Evolutionary conservation across 768 basidiomycete species (phyloP), one percentile per base, ranked within the genome.

Genomic region (Lactarius akahatsu): DNA sequence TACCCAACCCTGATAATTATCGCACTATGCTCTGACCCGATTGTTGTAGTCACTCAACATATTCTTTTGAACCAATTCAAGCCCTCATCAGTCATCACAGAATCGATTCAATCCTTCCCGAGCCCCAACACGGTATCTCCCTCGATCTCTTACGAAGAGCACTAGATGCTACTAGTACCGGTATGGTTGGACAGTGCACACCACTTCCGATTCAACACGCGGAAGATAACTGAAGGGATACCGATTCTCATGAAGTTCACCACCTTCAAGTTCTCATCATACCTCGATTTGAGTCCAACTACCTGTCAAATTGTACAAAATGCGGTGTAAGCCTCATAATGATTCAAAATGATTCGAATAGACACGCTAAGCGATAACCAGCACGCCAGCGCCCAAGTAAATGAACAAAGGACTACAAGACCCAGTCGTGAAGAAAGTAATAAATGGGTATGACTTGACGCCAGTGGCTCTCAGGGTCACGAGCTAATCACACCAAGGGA

Each of bases 21-120:
- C 32, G 32, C 32, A 32, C 23, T 52, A 11, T 20, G 38, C 38
- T 23, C 50, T 30, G 10, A n/a, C 50, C 9, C 26, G 11, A 32
- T 36, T 50, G 26, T 32, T 20, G 8, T 74, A 91, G 90, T 47
- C 81, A 85, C 71, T 90, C 86, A 59, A 90, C 87, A 32, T 93
- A 94, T 75, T 78, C 79, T 0, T 92, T 92, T 74, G 91, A 90
- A 2, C 88, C 89, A 0, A 61, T 76, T 28, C 83, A 83, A 0
- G 91, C 89, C 6, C 80, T 86, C 50, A 86, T 94, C 62, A 76
- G 85, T 57, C 71, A 79, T 57, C 91, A 94, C 72, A 78, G 78
- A 57, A 79, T 94, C 58, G 84, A 92, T 72, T 87, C 87, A n/a
- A 92, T 93, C 57, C 83, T 86, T 55, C 91, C 91, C 0, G 86